These are phyloP conservation scores for Ceriops decandra DNA, from an alignment of 345 rosid species.

Conservation along the genomic window DNA sequence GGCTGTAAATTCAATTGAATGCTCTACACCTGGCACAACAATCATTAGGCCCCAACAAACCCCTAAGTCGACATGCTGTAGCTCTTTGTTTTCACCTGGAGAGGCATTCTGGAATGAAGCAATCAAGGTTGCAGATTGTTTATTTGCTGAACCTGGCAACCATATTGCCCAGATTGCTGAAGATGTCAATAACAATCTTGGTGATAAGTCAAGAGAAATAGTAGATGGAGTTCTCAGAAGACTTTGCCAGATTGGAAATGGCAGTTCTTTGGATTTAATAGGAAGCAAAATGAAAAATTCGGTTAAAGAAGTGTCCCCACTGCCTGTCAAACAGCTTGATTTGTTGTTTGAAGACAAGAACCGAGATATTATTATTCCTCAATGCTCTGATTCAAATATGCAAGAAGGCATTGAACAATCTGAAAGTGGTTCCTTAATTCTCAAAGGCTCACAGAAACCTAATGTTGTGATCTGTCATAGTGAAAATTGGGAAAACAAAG, in stretches of 20 bases:
- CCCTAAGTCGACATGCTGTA: constrained; percentile 74
- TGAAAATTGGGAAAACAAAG: constrained; percentile 28
- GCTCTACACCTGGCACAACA: constrained; percentile 63
- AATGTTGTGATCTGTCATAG: constrained; percentile 17
- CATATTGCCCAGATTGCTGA: constrained; percentile 27
- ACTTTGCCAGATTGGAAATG: constrained; percentile 26
- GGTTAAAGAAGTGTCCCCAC: constrained; percentile 44
- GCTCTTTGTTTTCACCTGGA: constrained; percentile 89
- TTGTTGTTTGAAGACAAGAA: constrained; percentile 60
- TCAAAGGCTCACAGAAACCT: constrained; percentile 21
- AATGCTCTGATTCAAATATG: constrained; percentile 19
- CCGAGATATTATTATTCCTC: constrained; percentile 29
- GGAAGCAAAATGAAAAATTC: constrained; percentile 40
- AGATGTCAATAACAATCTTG: constrained; percentile 24
- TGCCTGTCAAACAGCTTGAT: constrained; percentile 87
- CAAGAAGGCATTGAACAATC: constrained; percentile 32
- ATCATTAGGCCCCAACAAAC: constrained; percentile 44
- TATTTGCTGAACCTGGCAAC: constrained; percentile 40
- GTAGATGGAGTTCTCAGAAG: constrained; percentile 44
- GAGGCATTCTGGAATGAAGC: constrained; percentile 99
- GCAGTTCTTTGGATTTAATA: constrained; percentile 34
- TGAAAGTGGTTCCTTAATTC: constrained; percentile 29
- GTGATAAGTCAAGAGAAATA: constrained; percentile 32
- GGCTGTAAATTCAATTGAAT: constrained; percentile 33
- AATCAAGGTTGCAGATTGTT: constrained; percentile 82